Evolutionary conservation across 345 rosid genomes (phyloP).

Genomic region (Acer saccharum): DNA sequence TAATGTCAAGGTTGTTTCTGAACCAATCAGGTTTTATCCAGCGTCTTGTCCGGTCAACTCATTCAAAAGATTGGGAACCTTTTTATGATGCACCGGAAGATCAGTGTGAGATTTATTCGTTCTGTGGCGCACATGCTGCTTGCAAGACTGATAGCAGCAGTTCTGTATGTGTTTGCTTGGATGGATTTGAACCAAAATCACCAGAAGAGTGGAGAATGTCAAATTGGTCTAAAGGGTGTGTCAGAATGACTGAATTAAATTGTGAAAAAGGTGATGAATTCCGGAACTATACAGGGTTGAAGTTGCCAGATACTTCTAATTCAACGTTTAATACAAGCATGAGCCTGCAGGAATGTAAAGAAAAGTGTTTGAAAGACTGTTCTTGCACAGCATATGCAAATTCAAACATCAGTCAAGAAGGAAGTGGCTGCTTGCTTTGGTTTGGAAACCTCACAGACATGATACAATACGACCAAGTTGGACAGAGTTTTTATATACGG

Average conservation of each 20-base stretch:
- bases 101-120: slow-evolving; percentile 42
- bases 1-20: slow-evolving; percentile 8
- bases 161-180: no score
- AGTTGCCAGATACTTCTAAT: slow-evolving; percentile 45
- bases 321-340: slow-evolving; percentile 29
- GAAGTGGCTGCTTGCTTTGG: slow-evolving; percentile 63
- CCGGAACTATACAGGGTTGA: slow-evolving; percentile 27
- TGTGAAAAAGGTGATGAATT: slow-evolving; percentile 49
- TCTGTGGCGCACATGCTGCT: no score
- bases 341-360: slow-evolving; percentile 29
- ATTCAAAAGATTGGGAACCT: slow-evolving; percentile 23
- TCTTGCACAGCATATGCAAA: slow-evolving; percentile 54
- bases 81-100: slow-evolving; percentile 42
- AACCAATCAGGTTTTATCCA: slow-evolving; percentile 29
- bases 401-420: slow-evolving; percentile 36
- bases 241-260: slow-evolving; percentile 29
- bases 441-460: slow-evolving; percentile 44
- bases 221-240: slow-evolving; percentile 59
- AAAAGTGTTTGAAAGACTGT: slow-evolving; percentile 42
- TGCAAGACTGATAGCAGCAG: no score
- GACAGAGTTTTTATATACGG: slow-evolving; percentile 32
- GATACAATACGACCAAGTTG: slow-evolving; percentile 12
- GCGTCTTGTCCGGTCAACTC: slow-evolving; percentile 26
- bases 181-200: no score
- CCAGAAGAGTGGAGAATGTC: not conserved